Percentiles rank a stretch among this genome's conserved stretches.
phyloP scores from a whole-genome alignment of 2,329 filamentous ascomycete species.

The Colletotrichum scovillei region DNA sequence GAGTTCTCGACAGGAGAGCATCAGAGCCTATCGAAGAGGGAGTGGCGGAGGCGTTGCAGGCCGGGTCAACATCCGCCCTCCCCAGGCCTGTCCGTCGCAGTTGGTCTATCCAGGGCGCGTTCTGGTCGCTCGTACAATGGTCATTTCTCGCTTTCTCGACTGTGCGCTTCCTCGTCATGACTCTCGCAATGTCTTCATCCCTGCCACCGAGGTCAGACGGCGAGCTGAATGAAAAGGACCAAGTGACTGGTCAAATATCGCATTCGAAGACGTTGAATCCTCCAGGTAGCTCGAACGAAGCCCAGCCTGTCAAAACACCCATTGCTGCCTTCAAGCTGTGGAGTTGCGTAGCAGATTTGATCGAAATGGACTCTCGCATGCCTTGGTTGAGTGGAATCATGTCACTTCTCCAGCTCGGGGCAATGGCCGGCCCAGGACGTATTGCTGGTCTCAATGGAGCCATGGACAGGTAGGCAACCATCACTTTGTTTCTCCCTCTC shows the following conservation, averaged over 20 bases:
- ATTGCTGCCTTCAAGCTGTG: conserved; percentile 83
- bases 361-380: conserved; percentile 84
- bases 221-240: conserved; percentile 10
- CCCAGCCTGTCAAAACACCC: conserved; percentile 61
- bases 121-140: conserved; percentile 68
- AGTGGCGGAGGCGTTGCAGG: conserved; percentile 19
- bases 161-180: conserved; percentile 73
- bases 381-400: conserved; percentile 86
- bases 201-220: conserved; percentile 63
- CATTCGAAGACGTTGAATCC: conserved; percentile 39
- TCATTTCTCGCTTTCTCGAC: conserved; percentile 67
- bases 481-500: conserved; percentile 42
- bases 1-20: conserved; percentile 47
- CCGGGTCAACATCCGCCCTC: conserved; percentile 4
- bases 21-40: conserved; percentile 26
- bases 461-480: conserved; percentile 85
- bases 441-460: conserved; percentile 80
- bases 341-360: conserved; percentile 76
- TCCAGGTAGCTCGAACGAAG: conserved; percentile 26
- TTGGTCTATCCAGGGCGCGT: conserved; percentile 59
- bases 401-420: conserved; percentile 80
- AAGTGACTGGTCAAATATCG: conserved; percentile 39
- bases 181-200: conserved; percentile 75
- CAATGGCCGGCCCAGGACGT: conserved; percentile 78
- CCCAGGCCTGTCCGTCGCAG: conserved; percentile 31